A percentile compares a stretch with the other conserved stretches of the same genome.
These are phyloP conservation scores for Corynascus novoguineensis DNA, from an alignment of 495 filamentous ascomycete species.

Conservation along the genomic window DNA sequence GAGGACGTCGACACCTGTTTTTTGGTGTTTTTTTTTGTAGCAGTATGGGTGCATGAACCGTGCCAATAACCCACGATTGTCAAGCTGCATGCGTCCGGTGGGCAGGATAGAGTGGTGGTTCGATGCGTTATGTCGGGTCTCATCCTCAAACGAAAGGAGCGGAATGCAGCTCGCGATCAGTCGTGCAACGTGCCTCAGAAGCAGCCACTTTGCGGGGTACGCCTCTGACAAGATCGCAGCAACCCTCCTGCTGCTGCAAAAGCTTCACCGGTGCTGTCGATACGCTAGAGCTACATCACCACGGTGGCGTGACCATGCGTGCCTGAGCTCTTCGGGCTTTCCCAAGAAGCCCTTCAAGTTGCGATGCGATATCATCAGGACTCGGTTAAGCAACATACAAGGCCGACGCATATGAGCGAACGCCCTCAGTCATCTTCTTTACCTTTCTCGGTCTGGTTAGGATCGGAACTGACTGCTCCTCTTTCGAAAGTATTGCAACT, in stretches of 20 bases:
- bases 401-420: neutral
- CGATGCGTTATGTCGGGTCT: neutral
- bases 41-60: neutral
- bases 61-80: neutral
- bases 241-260: neutral
- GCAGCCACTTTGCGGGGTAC: constrained; percentile 17
- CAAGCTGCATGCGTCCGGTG: neutral
- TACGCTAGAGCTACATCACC: neutral
- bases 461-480: neutral
- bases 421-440: neutral
- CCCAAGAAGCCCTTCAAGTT: neutral
- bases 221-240: neutral
- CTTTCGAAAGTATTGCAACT: neutral
- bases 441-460: neutral
- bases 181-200: constrained; percentile 17
- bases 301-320: neutral
- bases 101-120: neutral
- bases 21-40: neutral
- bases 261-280: constrained; percentile 5
- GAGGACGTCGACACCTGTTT: neutral
- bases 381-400: neutral
- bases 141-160: neutral
- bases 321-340: neutral
- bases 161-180: constrained; percentile 5
- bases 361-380: too few relatives aligned